Evolutionary conservation across 169 alveolate genomes (phyloP).

Genomic region (Cryptosporidium baileyi): DNA sequence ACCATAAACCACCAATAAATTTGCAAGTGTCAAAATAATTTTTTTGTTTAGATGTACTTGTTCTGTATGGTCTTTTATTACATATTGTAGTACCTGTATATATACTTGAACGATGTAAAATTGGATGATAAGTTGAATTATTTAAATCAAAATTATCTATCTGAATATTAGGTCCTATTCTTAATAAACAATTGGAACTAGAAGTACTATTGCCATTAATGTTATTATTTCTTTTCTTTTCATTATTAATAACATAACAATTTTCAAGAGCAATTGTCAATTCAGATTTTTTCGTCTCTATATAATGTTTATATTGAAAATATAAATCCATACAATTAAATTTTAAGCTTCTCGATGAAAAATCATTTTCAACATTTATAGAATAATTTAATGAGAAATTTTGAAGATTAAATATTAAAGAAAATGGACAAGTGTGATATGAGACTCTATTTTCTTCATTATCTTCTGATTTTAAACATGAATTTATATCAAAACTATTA

Average conservation of each 20-base stretch:
- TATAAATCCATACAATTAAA: constrained; percentile 35
- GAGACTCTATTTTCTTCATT: background rate
- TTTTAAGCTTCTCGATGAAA: background rate
- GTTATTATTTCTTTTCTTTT: too few relatives aligned
- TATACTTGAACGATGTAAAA: constrained; percentile 31
- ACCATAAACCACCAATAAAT: constrained; percentile 53
- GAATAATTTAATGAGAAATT: constrained; percentile 35
- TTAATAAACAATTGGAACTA: constrained; percentile 26
- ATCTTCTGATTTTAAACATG: background rate
- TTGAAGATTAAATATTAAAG: background rate
- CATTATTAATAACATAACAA: constrained; percentile 10
- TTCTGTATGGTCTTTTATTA: constrained; percentile 23
- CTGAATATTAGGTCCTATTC: constrained; percentile 65
- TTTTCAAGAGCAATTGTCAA: constrained; percentile 34
- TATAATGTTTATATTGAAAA: constrained; percentile 18
- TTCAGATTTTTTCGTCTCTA: constrained; percentile 36
- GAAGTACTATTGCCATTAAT: background rate
- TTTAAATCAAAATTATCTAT: background rate
- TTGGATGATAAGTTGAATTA: background rate
- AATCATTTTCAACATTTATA: background rate
- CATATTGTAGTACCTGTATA: constrained; percentile 55
- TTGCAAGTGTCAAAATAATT: background rate
- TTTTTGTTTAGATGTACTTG: background rate
- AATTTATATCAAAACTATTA: constrained; percentile 10
- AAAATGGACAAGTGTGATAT: constrained; percentile 43